These are phyloP conservation scores for Ophiostoma sp. DNA, from an alignment of 2,329 filamentous ascomycete species.

Conservation along the genomic window DNA sequence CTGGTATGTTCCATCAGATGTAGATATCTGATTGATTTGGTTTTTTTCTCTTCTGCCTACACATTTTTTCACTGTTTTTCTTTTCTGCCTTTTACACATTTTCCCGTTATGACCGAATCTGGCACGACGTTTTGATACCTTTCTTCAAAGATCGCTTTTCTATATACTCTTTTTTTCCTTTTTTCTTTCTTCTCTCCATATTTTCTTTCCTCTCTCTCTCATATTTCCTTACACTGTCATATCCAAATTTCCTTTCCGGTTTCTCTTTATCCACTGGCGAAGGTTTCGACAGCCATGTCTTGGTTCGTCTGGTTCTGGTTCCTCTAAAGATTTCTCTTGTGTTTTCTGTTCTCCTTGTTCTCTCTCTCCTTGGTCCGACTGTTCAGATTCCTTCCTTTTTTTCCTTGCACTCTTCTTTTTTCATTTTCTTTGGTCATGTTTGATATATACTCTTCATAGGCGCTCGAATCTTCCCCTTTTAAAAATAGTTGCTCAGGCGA, in stretches of 20 bases:
- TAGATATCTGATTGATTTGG: conserved; percentile 52
- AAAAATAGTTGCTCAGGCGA: conserved; percentile 28
- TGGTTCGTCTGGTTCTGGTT: conserved; percentile 31
- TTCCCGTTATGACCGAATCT: conserved; percentile 33
- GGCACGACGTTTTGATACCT: conserved; percentile 35
- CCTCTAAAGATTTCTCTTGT: conserved; percentile 24
- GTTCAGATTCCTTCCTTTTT: conserved; percentile 10
- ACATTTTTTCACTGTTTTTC: not conserved
- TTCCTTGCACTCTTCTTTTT: not conserved
- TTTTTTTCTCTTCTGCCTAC: conserved; percentile 3
- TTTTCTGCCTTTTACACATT: conserved; percentile 27
- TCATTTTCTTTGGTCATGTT: conserved; percentile 18
- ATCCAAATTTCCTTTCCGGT: conserved; percentile 8
- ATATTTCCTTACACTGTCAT: not conserved
- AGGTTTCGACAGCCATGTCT: conserved; percentile 29
- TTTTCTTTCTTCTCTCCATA: conserved; percentile 28
- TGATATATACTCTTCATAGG: conserved; percentile 32
- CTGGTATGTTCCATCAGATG: conserved; percentile 98
- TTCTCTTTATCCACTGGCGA: conserved; percentile 27
- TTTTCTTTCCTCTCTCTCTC: conserved; percentile 26
- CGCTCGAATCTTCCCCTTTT: conserved; percentile 25
- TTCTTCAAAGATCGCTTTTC: conserved; percentile 31
- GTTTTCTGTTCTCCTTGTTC: not conserved
- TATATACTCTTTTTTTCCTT: conserved; percentile 31
- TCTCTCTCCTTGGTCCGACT: conserved; percentile 5